phyloP scores from a whole-genome alignment of 805 yeast species.

The Danielozyma ontarioensis region DNA sequence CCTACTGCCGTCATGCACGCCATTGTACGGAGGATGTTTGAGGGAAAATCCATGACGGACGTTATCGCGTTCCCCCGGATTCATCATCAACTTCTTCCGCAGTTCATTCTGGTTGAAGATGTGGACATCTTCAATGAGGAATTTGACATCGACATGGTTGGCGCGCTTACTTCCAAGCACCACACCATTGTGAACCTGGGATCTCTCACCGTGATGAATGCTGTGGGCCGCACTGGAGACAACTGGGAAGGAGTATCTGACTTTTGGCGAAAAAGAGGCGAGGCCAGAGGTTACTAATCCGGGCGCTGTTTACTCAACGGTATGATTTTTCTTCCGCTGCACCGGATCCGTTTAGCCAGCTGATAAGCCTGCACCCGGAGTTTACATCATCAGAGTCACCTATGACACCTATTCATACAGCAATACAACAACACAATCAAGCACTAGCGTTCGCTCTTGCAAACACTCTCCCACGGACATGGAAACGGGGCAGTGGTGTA shows the following conservation, averaged over 20 bases:
- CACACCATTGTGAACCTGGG: slow-evolving; percentile 32
- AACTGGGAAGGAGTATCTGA: slow-evolving; percentile 77
- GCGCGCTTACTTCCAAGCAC: slow-evolving; percentile 6
- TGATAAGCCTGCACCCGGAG: too few species aligned
- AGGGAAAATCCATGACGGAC: slow-evolving; percentile 54
- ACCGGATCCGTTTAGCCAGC: too few species aligned
- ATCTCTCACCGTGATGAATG: slow-evolving; percentile 38
- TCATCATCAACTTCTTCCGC: slow-evolving; percentile 88
- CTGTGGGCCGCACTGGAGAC: slow-evolving; percentile 39
- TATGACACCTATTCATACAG: too few species aligned
- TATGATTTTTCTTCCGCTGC: too few species aligned
- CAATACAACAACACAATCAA: too few species aligned
- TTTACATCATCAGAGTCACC: too few species aligned
- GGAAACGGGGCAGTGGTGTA: too few species aligned
- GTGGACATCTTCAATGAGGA: slow-evolving; percentile 45
- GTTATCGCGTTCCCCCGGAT: slow-evolving; percentile 75
- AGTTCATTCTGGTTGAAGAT: slow-evolving; percentile 55
- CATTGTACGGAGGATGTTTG: slow-evolving; percentile 58
- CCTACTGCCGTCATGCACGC: slow-evolving; percentile 81
- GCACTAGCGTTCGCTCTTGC: too few species aligned
- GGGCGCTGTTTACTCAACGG: too few species aligned
- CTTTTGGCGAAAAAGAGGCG: slow-evolving; percentile 83
- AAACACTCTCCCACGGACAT: too few species aligned
- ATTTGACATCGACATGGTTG: slow-evolving; percentile 1
- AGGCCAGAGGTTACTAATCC: slow-evolving; percentile 62